Evolutionary conservation across 352 stramenopile genomes (phyloP), one percentile per base, ranked within the genome.

Genomic region (Thalassiosira hispida): DNA sequence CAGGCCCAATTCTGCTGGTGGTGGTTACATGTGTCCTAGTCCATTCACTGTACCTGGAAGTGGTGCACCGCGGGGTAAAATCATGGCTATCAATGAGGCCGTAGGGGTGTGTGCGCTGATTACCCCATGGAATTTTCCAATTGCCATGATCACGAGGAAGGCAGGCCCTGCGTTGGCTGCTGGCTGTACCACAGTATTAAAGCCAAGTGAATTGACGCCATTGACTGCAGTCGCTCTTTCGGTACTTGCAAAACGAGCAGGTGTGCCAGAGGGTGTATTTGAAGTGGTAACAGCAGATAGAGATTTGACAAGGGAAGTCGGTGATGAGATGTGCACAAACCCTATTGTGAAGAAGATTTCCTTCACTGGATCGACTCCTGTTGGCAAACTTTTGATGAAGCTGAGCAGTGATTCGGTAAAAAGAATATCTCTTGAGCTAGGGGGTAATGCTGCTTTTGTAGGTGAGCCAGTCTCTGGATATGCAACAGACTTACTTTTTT

Each of bases 121-220:
- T 66, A 98, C 96, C 56, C 97, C 88, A 14, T 99, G 97, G 97
- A 99, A 99, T 87, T 99, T 99, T 79, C 97, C 97, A 4, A 83
- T 97, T 42, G 97, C 96, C 1, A 99, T 99, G 97, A 97, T 99
- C 70, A 98, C 97, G 27, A 91, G 97, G 16, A 99, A 99, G 84
- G 89, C 97, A 6, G 96, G 87, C 4, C 96, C 96, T 0, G 96
- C 96, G 33, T 81, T 99, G 11, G 87, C 87, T n/a, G 88, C 84
- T 16, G 97, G 98, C 16, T 99, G 97, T 83, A 97, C 96, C 1
- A 91, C 94, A 5, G 95, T 99, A 5, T 83, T 99, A 14, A 99
- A 99, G 81, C 97, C 98, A 22, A 94, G 95, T 14, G 97, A 97
- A 9, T 86, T 98, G 71, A 99, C 97, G 31, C 98, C 97, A 8